These are phyloP conservation scores for Mycena capillaripes DNA, from an alignment of 768 basidiomycete genomes.

Conservation along the genomic window DNA sequence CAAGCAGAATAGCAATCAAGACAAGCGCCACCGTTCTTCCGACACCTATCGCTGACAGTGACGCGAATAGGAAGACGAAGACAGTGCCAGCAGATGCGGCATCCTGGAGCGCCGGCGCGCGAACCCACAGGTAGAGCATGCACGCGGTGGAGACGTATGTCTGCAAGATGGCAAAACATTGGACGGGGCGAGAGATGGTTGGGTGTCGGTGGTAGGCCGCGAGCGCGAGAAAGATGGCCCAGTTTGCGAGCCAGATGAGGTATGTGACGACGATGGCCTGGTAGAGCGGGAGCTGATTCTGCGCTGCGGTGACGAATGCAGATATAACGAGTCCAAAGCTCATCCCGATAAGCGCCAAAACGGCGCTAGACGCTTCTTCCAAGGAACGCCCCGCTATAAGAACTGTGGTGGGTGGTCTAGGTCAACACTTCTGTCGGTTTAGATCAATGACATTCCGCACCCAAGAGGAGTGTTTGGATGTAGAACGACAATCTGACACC, in stretches of 20 bases:
- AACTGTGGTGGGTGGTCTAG: constrained; percentile 15
- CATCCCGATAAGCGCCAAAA: constrained; percentile 45
- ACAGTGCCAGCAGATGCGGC: not conserved
- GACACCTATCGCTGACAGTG: constrained; percentile 7
- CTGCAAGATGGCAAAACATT: constrained; percentile 41
- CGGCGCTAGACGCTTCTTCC: constrained; percentile 40
- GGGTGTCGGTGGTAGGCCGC: constrained; percentile 44
- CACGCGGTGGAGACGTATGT: constrained; percentile 35
- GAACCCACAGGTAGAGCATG: constrained; percentile 36
- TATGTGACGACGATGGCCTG: constrained; percentile 43
- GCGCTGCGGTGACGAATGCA: constrained; percentile 40
- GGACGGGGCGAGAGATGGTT: constrained; percentile 24
- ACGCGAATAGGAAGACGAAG: constrained; percentile 23
- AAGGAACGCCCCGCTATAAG: constrained; percentile 35
- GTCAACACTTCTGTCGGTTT: too few relatives aligned
- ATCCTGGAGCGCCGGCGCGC: constrained; percentile 10
- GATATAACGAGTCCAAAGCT: constrained; percentile 43
- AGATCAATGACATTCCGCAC: constrained; percentile 5
- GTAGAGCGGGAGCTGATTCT: constrained; percentile 36
- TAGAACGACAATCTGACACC: constrained; percentile 45
- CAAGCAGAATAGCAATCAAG: constrained; percentile 10
- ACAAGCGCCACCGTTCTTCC: constrained; percentile 26
- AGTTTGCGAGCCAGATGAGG: constrained; percentile 44
- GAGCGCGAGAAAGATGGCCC: constrained; percentile 41
- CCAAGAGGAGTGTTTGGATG: constrained; percentile 40